Conservation (phyloP, 1,139 yeast genomes). For the Lodderomyces jiufengensis region DNA sequence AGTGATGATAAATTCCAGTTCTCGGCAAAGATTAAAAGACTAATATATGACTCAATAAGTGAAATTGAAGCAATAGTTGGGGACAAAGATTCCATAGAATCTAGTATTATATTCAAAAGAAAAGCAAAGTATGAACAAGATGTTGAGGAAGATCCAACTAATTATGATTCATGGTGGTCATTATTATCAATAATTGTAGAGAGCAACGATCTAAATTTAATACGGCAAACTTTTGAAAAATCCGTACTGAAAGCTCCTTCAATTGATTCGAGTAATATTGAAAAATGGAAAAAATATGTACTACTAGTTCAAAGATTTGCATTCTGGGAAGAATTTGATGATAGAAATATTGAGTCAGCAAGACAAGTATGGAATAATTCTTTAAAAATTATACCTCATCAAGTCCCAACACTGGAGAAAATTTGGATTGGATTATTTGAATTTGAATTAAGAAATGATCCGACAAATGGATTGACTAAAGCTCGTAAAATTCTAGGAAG, state of each 20-base stretch:
- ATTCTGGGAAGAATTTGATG: conserved; percentile 55
- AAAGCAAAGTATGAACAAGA: conserved; percentile 29
- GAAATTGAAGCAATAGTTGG: conserved; percentile 69
- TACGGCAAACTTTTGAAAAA: conserved; percentile 33
- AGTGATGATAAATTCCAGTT: conserved; percentile 28
- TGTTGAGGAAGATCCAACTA: conserved; percentile 45
- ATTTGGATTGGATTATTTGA: conserved; percentile 71
- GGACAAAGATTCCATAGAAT: conserved; percentile 48
- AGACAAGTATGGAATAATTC: conserved; percentile 51
- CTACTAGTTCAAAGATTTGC: conserved; percentile 70
- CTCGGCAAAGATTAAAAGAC: conserved; percentile 35
- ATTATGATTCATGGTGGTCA: conserved; percentile 83
- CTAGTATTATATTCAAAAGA: conserved; percentile 52
- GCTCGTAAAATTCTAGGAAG: conserved; percentile 75
- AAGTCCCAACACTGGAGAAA: conserved; percentile 61
- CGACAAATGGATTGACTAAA: conserved; percentile 28
- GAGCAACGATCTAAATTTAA: conserved; percentile 15
- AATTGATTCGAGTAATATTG: conserved; percentile 27
- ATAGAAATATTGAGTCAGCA: conserved; percentile 42
- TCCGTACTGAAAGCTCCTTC: conserved; percentile 46
- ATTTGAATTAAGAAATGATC: conserved; percentile 64
- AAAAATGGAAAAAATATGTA: conserved; percentile 66
- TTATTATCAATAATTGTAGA: conserved; percentile 47
- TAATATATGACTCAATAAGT: conserved; percentile 47
- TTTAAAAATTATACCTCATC: conserved; percentile 52